Percentiles rank a stretch among this genome's conserved stretches.
Conservation (phyloP, 1,284 basidiomycete species). For the Cryptococcus depauperatus region DNA sequence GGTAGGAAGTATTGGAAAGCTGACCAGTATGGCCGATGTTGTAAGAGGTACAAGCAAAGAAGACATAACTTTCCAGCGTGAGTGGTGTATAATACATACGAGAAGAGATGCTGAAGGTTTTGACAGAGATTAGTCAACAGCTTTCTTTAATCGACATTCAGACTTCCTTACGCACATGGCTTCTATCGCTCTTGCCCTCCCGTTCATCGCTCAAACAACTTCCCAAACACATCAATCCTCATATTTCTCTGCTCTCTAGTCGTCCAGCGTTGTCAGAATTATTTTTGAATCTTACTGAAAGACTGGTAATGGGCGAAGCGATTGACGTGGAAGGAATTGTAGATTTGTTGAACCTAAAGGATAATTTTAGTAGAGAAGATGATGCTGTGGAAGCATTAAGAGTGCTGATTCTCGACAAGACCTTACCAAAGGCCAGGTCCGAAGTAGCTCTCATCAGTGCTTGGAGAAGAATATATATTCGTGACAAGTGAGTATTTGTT, state of each 20-base stretch:
- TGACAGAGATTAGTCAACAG: conserved; percentile 46
- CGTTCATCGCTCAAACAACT: background rate
- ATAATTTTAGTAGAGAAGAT: conserved; percentile 36
- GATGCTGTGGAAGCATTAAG: conserved; percentile 49
- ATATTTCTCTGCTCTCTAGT: conserved; percentile 5
- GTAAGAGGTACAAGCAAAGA: conserved; percentile 17
- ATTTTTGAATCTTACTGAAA: conserved; percentile 20
- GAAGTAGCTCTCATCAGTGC: conserved; percentile 61
- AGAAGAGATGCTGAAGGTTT: background rate
- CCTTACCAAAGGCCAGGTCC: conserved; percentile 61
- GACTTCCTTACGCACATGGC: conserved; percentile 32
- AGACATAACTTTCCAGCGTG: background rate
- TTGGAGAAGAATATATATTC: conserved; percentile 79
- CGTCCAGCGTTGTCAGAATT: conserved; percentile 27
- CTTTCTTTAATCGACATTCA: conserved; percentile 54
- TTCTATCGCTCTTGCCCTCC: conserved; percentile 9
- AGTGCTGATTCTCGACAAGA: conserved; percentile 50
- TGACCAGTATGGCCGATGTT: conserved; percentile 68
- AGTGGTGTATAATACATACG: background rate
- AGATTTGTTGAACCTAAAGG: conserved; percentile 50
- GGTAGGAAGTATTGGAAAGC: conserved; percentile 83
- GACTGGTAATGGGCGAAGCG: conserved; percentile 32
- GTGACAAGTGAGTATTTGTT: conserved; percentile 63
- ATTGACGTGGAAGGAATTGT: conserved; percentile 48
- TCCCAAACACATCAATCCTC: background rate